Base-by-base conservation (phyloP, 2,329 filamentous ascomycete species). In the Sporothrix variecibatus region DNA sequence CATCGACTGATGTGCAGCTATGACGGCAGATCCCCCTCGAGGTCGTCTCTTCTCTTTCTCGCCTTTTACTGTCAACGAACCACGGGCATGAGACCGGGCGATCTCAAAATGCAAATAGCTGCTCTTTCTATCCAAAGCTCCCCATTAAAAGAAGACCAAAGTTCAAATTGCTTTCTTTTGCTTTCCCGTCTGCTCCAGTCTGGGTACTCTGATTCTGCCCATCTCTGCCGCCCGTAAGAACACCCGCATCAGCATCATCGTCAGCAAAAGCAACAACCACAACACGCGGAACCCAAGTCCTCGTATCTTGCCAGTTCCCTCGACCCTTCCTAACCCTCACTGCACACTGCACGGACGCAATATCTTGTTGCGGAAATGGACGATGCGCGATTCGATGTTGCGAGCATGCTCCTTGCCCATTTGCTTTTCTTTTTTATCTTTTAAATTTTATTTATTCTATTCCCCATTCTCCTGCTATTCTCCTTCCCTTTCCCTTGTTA, bases 281-380 rank as follows among this genome's bases (percentile, higher is more conserved):
- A 40, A 7, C 20, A 17, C n/a, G n/a, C 60, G 31, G 34, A 23
- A 40, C 53, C 68, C 51, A 60, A 28, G 6, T 28, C 2, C 67
- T 26, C 20, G 31, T 60, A 46, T 20, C 34, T 26, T 43, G 49
- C 43, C 12, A 43, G 34, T 23, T 43, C 43, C 12, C 51, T 60
- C 26, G 11, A 4, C 15, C 23, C 15, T 60, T 20, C 51, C 43
- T 60, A 5, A 11, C 23, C 56, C 8, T 60, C n/a, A 6, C 69
- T 26, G 67, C 67, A 56, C n/a, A 6, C 69, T 26, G 67, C 67
- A 56, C 28, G 67, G 67, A 56, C 67, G 46, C 28, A 38, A 69
- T 69, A 40, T 51, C 46, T 65, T 40, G 64, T 40, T 17, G 46
- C 31, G 43, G 28, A 23, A 5, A 38, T 69, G 67, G 17, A 53